Evolutionary conservation across 495 filamentous ascomycete genomes (phyloP).

Genomic region (Neohortaea acidophila): DNA sequence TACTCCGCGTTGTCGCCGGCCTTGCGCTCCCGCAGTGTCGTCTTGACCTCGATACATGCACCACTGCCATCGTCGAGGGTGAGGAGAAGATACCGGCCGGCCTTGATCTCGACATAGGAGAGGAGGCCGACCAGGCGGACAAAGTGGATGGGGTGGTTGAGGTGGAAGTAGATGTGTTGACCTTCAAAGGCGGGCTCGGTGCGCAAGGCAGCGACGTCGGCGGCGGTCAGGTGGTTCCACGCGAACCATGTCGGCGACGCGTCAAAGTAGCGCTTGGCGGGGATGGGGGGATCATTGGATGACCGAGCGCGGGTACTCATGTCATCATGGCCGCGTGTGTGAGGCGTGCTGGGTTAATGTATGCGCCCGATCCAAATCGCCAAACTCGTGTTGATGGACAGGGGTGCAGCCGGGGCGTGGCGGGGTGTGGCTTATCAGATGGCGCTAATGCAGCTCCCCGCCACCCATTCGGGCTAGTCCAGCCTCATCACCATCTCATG

Average conservation of each 20-base stretch:
- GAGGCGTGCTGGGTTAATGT: not conserved
- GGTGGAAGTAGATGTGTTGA: slow-evolving; percentile 59
- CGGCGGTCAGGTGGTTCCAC: slow-evolving; percentile 66
- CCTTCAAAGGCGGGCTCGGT: slow-evolving; percentile 50
- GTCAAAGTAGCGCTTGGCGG: slow-evolving; percentile 72
- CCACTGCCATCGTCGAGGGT: slow-evolving; percentile 82
- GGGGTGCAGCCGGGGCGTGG: not conserved
- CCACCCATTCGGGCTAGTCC: not conserved
- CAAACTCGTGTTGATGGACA: no score
- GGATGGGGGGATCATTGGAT: slow-evolving; percentile 33
- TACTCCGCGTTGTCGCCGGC: slow-evolving; percentile 10
- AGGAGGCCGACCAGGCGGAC: slow-evolving; percentile 61
- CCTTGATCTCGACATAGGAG: slow-evolving; percentile 53
- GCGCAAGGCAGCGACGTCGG: slow-evolving; percentile 49
- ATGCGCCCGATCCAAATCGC: slow-evolving; percentile 10
- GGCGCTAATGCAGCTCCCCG: not conserved
- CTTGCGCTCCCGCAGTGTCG: slow-evolving; percentile 7
- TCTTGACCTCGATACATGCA: slow-evolving; percentile 47
- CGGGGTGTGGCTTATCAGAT: not conserved
- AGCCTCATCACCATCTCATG: no score
- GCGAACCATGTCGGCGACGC: slow-evolving; percentile 66
- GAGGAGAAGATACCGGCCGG: slow-evolving; percentile 40
- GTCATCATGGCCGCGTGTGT: slow-evolving; percentile 27
- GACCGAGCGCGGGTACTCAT: slow-evolving; percentile 31
- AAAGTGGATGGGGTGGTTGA: slow-evolving; percentile 84